A percentile compares a stretch with the other conserved stretches of the same genome.
phyloP scores from a whole-genome alignment of 352 stramenopile species.

The Pythium vanterpoolii region DNA sequence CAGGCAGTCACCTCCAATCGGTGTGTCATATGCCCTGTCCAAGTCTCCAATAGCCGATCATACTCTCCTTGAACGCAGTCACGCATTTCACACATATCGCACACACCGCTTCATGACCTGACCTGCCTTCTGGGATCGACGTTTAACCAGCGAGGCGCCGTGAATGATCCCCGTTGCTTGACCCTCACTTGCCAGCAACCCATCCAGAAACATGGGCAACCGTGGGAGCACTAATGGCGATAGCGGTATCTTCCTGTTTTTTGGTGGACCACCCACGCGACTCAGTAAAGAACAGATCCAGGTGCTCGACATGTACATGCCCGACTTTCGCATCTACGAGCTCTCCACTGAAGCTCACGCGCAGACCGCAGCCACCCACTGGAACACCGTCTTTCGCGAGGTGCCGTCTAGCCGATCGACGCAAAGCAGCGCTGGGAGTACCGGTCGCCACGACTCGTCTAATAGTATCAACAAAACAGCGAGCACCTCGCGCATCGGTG shows the following conservation, averaged over 20 bases:
- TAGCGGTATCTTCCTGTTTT: neutral
- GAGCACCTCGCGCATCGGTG: conserved; percentile 7
- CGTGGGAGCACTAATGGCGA: conserved; percentile 1
- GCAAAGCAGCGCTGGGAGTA: conserved; percentile 13
- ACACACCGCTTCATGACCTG: neutral
- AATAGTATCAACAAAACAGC: conserved; percentile 1
- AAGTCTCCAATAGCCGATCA: too few species aligned
- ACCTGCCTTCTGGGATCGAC: neutral
- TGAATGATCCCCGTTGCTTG: neutral
- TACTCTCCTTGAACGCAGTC: neutral
- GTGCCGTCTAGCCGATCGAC: neutral
- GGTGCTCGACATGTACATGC: conserved; percentile 32
- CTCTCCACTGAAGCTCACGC: conserved; percentile 33
- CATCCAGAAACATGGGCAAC: neutral
- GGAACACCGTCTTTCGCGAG: conserved; percentile 32
- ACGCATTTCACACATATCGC: neutral
- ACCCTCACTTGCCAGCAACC: neutral
- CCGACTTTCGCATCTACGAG: conserved; percentile 39
- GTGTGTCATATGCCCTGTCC: too few species aligned
- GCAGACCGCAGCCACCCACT: conserved; percentile 33
- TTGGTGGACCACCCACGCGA: neutral
- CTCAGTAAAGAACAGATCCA: conserved; percentile 29
- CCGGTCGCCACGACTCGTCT: neutral
- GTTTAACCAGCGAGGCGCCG: neutral
- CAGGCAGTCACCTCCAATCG: too few species aligned